phyloP scores from a whole-genome alignment of 495 filamentous ascomycete genomes.

The Aspergillus taichungensis region DNA sequence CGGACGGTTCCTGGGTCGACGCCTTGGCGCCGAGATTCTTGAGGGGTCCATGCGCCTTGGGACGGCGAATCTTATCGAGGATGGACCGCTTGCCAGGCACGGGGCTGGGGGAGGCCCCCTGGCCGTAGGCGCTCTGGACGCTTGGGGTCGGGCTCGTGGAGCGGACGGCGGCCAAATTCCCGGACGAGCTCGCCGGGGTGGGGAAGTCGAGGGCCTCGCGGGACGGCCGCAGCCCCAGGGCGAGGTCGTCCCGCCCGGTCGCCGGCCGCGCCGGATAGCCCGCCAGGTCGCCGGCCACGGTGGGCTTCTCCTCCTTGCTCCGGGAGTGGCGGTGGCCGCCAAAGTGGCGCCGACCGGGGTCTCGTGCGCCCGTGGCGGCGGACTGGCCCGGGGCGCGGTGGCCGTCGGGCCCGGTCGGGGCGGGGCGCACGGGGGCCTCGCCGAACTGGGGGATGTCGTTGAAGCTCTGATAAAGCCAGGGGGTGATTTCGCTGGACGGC shows the following conservation, averaged over 20 bases:
- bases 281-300: constrained; percentile 35
- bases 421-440: constrained; percentile 70
- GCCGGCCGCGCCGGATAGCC: constrained; percentile 46
- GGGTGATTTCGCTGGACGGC: constrained; percentile 87
- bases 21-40: constrained; percentile 48
- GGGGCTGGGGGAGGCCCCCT: constrained; percentile 46
- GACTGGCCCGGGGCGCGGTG: constrained; percentile 47
- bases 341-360: constrained; percentile 49
- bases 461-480: constrained; percentile 88
- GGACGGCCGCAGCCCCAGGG: constrained; percentile 41
- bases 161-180: constrained; percentile 41
- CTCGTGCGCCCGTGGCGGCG: constrained; percentile 29
- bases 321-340: constrained; percentile 65
- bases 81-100: constrained; percentile 56
- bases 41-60: constrained; percentile 42
- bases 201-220: constrained; percentile 35
- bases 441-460: constrained; percentile 76
- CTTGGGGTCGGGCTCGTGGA: constrained; percentile 72
- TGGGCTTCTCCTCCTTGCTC: constrained; percentile 64
- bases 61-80: constrained; percentile 53
- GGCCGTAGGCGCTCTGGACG: constrained; percentile 44
- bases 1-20: constrained; percentile 36
- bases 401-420: constrained; percentile 59
- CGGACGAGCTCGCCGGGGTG: constrained; percentile 40
- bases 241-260: constrained; percentile 62